phyloP scores from a whole-genome alignment of 202 grass and related monocot genomes.

The Schoenoplectus tabernaemontani region DNA sequence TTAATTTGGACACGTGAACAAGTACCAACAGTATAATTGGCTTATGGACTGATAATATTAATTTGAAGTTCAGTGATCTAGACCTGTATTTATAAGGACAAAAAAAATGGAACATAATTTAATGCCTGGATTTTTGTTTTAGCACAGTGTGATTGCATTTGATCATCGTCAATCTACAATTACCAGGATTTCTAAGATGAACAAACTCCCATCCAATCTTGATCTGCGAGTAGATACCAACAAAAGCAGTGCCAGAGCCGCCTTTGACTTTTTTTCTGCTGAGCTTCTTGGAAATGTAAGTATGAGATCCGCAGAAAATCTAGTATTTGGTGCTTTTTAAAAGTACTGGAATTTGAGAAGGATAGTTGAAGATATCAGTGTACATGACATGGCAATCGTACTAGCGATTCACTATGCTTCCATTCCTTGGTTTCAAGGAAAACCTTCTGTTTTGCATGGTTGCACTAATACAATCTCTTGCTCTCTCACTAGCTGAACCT shows the following conservation, averaged over 20 bases:
- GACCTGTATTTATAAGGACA: neutral
- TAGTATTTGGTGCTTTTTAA: neutral
- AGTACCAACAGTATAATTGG: neutral
- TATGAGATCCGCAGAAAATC: neutral
- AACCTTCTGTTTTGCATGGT: neutral
- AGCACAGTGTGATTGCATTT: slow-evolving; percentile 70
- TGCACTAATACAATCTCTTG: neutral
- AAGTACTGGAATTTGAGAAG: neutral
- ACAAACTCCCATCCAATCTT: slow-evolving; percentile 42
- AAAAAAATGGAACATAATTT: neutral
- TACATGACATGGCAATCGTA: neutral
- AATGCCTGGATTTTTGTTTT: neutral
- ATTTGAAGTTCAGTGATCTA: neutral
- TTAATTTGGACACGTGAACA: neutral
- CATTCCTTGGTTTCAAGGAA: neutral
- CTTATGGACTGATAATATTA: neutral
- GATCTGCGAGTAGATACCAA: slow-evolving; percentile 54
- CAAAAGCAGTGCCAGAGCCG: slow-evolving; percentile 49
- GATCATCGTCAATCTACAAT: slow-evolving; percentile 64
- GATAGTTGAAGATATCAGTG: neutral
- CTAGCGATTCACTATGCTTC: neutral
- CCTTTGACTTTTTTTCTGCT: slow-evolving; percentile 68
- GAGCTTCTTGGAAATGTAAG: slow-evolving; percentile 18
- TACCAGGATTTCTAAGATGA: slow-evolving; percentile 38
- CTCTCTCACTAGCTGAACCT: neutral